Evolutionary conservation across 2,329 filamentous ascomycete species (phyloP).

Genomic region (Seiridium cupressi): DNA sequence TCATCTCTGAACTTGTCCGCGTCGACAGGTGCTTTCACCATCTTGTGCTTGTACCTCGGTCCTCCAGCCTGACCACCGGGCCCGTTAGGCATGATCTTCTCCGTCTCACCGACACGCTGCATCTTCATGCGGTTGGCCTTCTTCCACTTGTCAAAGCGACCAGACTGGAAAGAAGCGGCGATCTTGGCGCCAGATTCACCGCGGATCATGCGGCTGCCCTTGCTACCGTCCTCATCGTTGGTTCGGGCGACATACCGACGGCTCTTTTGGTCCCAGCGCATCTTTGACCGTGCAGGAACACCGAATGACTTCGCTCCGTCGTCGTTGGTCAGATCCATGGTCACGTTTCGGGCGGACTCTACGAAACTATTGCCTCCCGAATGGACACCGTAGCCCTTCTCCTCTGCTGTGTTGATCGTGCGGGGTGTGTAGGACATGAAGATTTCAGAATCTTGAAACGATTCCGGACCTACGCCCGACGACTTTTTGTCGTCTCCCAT

Average conservation of each 20-base stretch:
- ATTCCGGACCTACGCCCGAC: slow-evolving; percentile 48
- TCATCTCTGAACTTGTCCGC: slow-evolving; percentile 92
- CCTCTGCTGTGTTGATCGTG: slow-evolving; percentile 77
- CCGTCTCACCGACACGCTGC: slow-evolving; percentile 80
- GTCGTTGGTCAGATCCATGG: slow-evolving; percentile 92
- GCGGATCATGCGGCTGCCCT: slow-evolving; percentile 68
- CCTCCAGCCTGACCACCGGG: slow-evolving; percentile 34
- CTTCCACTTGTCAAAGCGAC: slow-evolving; percentile 91
- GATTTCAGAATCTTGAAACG: slow-evolving; percentile 81
- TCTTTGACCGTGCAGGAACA: slow-evolving; percentile 68
- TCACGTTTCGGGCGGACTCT: slow-evolving; percentile 78
- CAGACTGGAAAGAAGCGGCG: slow-evolving; percentile 87
- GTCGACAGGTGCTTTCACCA: slow-evolving; percentile 84
- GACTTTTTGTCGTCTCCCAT: slow-evolving; percentile 59
- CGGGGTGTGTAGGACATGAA: slow-evolving; percentile 97
- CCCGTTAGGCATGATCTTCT: slow-evolving; percentile 45
- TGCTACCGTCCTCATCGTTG: slow-evolving; percentile 93
- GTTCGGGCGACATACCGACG: slow-evolving; percentile 90
- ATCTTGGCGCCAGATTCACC: slow-evolving; percentile 97
- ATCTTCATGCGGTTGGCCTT: slow-evolving; percentile 79
- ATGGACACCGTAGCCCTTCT: slow-evolving; percentile 90
- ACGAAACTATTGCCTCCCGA: slow-evolving; percentile 77
- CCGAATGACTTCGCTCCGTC: slow-evolving; percentile 79
- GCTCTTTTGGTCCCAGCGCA: slow-evolving; percentile 96
- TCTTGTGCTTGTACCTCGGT: slow-evolving; percentile 78